Evolutionary conservation across 192 early-diverging fungal species (phyloP), one percentile per base, ranked within the genome.

Genomic region (Chytriomyces sp.): DNA sequence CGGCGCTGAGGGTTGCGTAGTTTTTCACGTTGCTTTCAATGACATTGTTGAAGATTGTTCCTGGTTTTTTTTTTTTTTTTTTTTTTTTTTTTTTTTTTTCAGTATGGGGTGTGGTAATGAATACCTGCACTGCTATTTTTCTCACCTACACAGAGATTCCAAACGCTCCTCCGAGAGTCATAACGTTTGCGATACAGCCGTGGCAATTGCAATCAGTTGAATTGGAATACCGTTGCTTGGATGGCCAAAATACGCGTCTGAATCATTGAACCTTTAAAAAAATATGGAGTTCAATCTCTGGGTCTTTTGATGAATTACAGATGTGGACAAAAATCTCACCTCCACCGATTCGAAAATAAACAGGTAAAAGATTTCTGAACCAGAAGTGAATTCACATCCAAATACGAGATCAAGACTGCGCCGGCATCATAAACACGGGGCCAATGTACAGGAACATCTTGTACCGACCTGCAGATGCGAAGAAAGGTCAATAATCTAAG

Each of bases 231-330:
- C 93, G 50, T 87, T 71, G 68, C 91, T 70, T 97, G 95, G 11
- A 91, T 86, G 4, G 87, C 92, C 68, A 95, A 80, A 75, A 94
- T 86, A 44, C 89, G 85, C 1, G 90, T 91, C 84, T 94, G 94
- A 63, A 95, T 81, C 61, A 91, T 83, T 35, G 82, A 81, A 2
- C 28, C 28, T 35, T 35, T 35, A n/a, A n/a, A n/a, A 35, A 35
- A 95, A 75, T 70, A 94, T 73, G 59, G 84, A 88, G 8, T 87
- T 85, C 2, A 0, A 44, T 88, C 88, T 26, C 83, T 23, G 11
- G 79, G n/a, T 45, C 81, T 35, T 35, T 0, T 35, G 2, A 35
- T 35, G 28, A 2, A 35, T 35, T 35, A 35, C 28, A 35, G 84
- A n/a, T 93, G 66, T 94, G 80, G 62, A 89, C 84, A n/a, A 45